Evolutionary conservation across 805 yeast genomes (phyloP).

Genomic region (Saturnispora hagleri): DNA sequence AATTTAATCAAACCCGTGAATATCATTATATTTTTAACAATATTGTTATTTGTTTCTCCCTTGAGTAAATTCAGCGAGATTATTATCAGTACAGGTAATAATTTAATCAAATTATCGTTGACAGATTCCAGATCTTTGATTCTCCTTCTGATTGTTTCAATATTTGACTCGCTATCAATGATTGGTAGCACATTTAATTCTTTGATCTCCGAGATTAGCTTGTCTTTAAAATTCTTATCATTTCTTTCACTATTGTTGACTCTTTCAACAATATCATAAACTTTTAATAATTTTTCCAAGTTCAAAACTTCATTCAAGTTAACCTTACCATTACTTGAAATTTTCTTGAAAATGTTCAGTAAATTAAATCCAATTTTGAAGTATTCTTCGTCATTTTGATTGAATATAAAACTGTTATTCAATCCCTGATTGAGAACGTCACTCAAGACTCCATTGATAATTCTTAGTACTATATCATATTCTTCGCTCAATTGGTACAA

Average conservation of each 20-base stretch:
- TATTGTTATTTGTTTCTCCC: constrained; percentile 30
- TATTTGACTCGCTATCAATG: constrained; percentile 22
- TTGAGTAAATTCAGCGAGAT: constrained; percentile 64
- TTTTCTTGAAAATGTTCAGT: constrained; percentile 22
- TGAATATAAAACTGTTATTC: not conserved
- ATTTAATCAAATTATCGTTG: constrained; percentile 66
- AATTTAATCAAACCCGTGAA: constrained; percentile 93
- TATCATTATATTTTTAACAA: constrained; percentile 83
- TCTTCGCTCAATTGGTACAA: constrained; percentile 86
- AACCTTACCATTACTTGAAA: not conserved
- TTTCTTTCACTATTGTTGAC: constrained; percentile 41
- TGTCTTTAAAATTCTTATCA: constrained; percentile 22
- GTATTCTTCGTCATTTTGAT: constrained; percentile 37
- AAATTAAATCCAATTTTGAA: constrained; percentile 38
- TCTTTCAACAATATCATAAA: constrained; percentile 63
- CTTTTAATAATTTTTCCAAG: constrained; percentile 50
- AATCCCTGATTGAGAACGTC: constrained; percentile 30
- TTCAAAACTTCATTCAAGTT: constrained; percentile 46
- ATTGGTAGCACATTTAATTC: constrained; percentile 62
- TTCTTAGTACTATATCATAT: constrained; percentile 65
- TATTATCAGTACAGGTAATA: constrained; percentile 74
- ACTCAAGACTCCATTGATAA: constrained; percentile 69
- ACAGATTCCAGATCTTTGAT: constrained; percentile 50
- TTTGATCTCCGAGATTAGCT: constrained; percentile 34
- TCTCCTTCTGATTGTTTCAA: constrained; percentile 58